Base-by-base conservation (phyloP, 129 eudicot genomes). In the Escallonia herrerae region DNA sequence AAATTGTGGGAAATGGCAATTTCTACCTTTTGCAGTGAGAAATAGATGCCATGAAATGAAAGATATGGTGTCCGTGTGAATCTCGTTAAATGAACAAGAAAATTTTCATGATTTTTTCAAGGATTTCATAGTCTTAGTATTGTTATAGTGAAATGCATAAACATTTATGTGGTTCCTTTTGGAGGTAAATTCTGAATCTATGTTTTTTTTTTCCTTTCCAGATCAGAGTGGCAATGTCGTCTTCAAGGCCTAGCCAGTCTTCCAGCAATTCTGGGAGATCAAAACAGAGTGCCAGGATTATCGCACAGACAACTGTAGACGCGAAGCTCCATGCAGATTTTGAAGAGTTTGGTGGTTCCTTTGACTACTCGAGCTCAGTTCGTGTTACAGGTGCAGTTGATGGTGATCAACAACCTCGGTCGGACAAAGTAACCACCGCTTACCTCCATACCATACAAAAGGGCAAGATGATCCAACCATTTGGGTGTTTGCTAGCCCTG, bases 241-340 rank as follows among this genome's bases (percentile, higher is more conserved):
- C 95, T 62, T 79, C 95, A 73, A 81, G 83, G 49, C 95, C 90
- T 13, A 70, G 49, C 58, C 83, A 83, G 14, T 84, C 91, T 40
- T 82, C 95, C 45, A 74, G 50, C 69, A 88, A 68, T 77, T 69
- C 91, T 7, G 76, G 84, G 15, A 79, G 95, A 71, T 78, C 91
- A 46, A 85, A 87, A 66, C 91, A 90, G 58, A 76, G 90, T 76
- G 83, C 97, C 43, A 74, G 97, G 67, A 81, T 90, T 44, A 71
- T 87, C 12, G 87, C 87, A 4, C 97, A 90, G 62, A 93, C 98
- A 8, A 86, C 88, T 5, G 76, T 81, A 7, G 98, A 93, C 44
- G 98, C 98, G n/a, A 83, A 81, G 71, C 95, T 93, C 65, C 95
- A 93, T 50, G 96, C 98, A 8, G 87, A 88, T 62, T 93, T 85